Evolutionary conservation across 345 rosid species (phyloP).

Genomic region (Euphorbia tirucalli): DNA sequence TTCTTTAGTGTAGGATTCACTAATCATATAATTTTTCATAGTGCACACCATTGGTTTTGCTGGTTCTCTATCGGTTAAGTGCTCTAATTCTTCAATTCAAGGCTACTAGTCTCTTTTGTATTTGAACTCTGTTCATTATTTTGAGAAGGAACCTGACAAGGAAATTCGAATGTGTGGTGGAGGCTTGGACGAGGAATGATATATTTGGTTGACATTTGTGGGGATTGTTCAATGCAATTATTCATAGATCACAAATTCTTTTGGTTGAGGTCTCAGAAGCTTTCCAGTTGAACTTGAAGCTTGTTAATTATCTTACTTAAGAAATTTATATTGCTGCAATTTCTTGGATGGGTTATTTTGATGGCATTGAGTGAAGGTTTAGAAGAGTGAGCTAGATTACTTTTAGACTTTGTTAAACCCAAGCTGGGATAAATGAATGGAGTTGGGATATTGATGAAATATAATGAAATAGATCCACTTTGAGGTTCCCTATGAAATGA

Average conservation of each 20-base stretch:
- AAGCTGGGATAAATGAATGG: too few species aligned
- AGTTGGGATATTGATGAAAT: too few species aligned
- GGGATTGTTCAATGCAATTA: not conserved
- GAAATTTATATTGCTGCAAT: not conserved
- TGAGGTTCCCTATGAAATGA: not conserved
- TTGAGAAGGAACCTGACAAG: not conserved
- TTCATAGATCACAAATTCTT: not conserved
- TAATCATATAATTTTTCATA: not conserved
- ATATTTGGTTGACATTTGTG: not conserved
- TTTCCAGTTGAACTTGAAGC: slow-evolving; percentile 7
- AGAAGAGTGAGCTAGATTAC: not conserved
- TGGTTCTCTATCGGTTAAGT: not conserved
- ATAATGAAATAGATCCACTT: too few species aligned
- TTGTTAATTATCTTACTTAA: not conserved
- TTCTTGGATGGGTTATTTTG: not conserved
- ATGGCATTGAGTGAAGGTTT: not conserved
- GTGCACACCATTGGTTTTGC: not conserved
- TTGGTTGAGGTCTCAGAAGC: not conserved
- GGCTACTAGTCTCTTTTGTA: not conserved
- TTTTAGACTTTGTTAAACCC: not conserved
- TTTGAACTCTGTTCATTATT: not conserved
- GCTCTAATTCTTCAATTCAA: not conserved
- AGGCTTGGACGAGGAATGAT: not conserved
- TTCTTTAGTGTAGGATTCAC: not conserved
- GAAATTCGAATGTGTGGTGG: not conserved